Conservation (phyloP, 1,284 basidiomycete genomes). For the Microbotryum silenes-acaulis region DNA sequence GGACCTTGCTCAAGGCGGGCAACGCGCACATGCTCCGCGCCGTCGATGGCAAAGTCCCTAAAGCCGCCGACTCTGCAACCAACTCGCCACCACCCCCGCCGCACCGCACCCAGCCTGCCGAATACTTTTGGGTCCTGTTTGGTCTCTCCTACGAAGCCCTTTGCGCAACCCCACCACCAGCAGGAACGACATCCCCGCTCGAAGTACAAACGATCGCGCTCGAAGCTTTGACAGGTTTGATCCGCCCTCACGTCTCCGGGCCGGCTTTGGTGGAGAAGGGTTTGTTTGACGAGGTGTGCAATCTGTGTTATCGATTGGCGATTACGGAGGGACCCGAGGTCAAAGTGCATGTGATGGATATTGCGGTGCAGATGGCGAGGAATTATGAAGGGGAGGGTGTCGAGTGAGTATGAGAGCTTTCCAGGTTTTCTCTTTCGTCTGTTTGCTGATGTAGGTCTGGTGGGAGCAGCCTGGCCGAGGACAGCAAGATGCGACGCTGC, state of each 20-base stretch:
- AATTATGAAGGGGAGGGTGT: neutral
- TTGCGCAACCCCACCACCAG: slow-evolving; percentile 56
- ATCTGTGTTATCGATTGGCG: slow-evolving; percentile 78
- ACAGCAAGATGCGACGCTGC: slow-evolving; percentile 57
- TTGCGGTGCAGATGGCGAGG: slow-evolving; percentile 37
- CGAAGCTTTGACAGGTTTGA: slow-evolving; percentile 67
- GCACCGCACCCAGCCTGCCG: slow-evolving; percentile 53
- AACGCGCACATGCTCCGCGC: slow-evolving; percentile 66
- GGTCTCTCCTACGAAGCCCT: slow-evolving; percentile 88
- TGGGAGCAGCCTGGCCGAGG: neutral
- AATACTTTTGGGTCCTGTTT: slow-evolving; percentile 82
- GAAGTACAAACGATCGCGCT: slow-evolving; percentile 52
- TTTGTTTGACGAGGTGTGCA: slow-evolving; percentile 83
- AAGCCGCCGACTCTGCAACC: slow-evolving; percentile 10
- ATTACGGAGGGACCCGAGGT: slow-evolving; percentile 72
- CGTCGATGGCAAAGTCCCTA: slow-evolving; percentile 64
- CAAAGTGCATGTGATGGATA: slow-evolving; percentile 66
- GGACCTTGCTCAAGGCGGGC: slow-evolving; percentile 63
- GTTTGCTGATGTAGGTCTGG: neutral
- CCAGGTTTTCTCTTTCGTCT: too few relatives aligned
- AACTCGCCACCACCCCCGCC: slow-evolving; percentile 13
- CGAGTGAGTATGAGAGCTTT: neutral
- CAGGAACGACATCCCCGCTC: slow-evolving; percentile 37
- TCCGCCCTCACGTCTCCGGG: slow-evolving; percentile 71
- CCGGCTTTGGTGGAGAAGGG: slow-evolving; percentile 67